phyloP scores from a whole-genome alignment of 2,329 filamentous ascomycete genomes.

The Orbilia brochopaga region DNA sequence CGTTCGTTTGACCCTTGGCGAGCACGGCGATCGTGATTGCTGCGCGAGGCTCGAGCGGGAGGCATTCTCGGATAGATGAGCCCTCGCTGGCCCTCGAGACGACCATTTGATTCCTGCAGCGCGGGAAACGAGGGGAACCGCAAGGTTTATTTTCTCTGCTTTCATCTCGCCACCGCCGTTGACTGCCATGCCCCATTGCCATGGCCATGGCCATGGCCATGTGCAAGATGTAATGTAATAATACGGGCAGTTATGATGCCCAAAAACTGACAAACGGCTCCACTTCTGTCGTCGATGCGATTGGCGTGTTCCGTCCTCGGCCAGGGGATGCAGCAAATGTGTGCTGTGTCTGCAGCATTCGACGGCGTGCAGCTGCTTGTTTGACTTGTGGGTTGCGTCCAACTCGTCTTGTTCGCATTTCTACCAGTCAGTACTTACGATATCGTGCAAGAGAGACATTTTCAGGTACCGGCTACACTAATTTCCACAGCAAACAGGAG shows the following conservation, averaged over 20 bases:
- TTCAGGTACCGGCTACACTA: constrained; percentile 49
- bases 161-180: constrained; percentile 39
- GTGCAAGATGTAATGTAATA: constrained; percentile 48
- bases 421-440: too few species aligned
- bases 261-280: constrained; percentile 23
- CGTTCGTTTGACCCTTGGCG: neutral
- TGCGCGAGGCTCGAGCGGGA: constrained; percentile 29
- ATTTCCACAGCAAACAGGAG: constrained; percentile 41
- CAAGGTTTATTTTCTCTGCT: constrained; percentile 20
- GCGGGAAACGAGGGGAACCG: constrained; percentile 44
- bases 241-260: constrained; percentile 47
- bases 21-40: neutral
- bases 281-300: constrained; percentile 6
- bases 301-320: neutral
- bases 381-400: neutral
- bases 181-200: neutral
- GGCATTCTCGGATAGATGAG: constrained; percentile 44
- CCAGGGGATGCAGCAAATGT: constrained; percentile 10
- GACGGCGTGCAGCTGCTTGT: neutral
- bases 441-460: constrained; percentile 40
- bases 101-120: constrained; percentile 38
- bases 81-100: constrained; percentile 44
- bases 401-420: constrained; percentile 22
- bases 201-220: constrained; percentile 25
- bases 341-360: neutral